Base-by-base conservation (phyloP, 2,329 filamentous ascomycete genomes). In the Aspergillus spinulosporus region DNA sequence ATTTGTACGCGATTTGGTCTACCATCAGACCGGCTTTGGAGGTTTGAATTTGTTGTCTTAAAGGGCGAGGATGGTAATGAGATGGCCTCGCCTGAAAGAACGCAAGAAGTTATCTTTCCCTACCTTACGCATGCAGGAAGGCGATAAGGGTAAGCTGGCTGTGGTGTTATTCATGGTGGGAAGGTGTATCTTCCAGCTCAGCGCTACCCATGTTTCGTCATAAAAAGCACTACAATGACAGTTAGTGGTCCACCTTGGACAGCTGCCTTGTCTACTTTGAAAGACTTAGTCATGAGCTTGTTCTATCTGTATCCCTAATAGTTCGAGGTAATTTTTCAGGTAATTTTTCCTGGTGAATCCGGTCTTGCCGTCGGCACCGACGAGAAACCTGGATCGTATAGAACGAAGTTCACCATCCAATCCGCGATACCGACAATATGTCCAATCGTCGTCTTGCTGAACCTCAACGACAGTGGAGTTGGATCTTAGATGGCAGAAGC, bases 301-400 rank as follows among this genome's bases (percentile, higher is more conserved):
- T 46, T 76, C 73, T 59, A 75, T 67, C 32, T 68, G 64, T 44
- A 79, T 70, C 0, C 74, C 76, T 8, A 69, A 68, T 0, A 69
- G 69, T 55, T 81, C 78, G 3, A 81, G 68, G 58, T 78, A 81
- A 8, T 21, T 21, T 21, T 21, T 21, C 21, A 21, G 21, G 21
- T 21, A 21, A 21, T 70, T 62, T 59, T 81, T 81, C 11, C 78
- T 66, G 5, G 75, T 74, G 34, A 77, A 69, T 0, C 79, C 79
- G 5, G 68, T 75, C 62, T 81, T 81, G 1, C 79, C 79, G 64
- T 81, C 79, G 0, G 78, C 77, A 0, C 75, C 79, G 7, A 79
- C 66, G 1, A 80, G 65, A 57, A 69, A 76, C 2, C 56, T 63
- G 3, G 64, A 62, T n/a, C 63, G 58, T 4, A 73, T 54, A 12